A percentile compares a stretch with the other conserved stretches of the same genome.
phyloP scores from a whole-genome alignment of 2,329 filamentous ascomycete genomes.

The Epichloe aotearoae region DNA sequence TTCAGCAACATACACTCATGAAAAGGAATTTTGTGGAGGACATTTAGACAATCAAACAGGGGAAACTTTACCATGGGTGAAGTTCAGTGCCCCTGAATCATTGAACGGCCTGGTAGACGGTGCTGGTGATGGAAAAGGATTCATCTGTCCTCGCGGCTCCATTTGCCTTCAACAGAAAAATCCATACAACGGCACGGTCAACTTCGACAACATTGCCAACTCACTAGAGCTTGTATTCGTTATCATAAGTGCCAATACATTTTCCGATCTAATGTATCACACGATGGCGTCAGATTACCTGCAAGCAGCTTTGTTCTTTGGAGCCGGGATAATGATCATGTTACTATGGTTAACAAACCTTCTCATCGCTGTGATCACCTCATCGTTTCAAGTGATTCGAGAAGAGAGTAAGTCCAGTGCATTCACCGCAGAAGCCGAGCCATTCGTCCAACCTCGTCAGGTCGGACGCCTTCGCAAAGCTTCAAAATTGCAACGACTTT shows the following conservation, averaged over 20 bases:
- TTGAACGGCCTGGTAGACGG: constrained; percentile 37
- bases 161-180: constrained; percentile 67
- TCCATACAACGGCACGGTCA: constrained; percentile 75
- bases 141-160: constrained; percentile 72
- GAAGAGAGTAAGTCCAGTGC: constrained; percentile 93
- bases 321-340: constrained; percentile 70
- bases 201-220: constrained; percentile 88
- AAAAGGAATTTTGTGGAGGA: constrained; percentile 75
- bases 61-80: constrained; percentile 52
- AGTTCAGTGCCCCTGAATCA: constrained; percentile 20
- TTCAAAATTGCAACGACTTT: constrained; percentile 52
- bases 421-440: constrained; percentile 63
- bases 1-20: constrained; percentile 45
- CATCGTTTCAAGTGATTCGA: constrained; percentile 93
- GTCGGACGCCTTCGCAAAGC: constrained; percentile 24
- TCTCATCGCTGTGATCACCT: constrained; percentile 91
- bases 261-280: constrained; percentile 87
- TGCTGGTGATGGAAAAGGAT: constrained; percentile 58
- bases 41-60: constrained; percentile 51
- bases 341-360: constrained; percentile 95
- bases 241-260: constrained; percentile 97
- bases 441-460: constrained; percentile 19
- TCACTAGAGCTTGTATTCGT: constrained; percentile 93
- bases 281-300: constrained; percentile 87
- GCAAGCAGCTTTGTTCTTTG: constrained; percentile 66